These are phyloP conservation scores for Wallacemonas collosoma DNA, from an alignment of 208 protist species.

Conservation along the genomic window DNA sequence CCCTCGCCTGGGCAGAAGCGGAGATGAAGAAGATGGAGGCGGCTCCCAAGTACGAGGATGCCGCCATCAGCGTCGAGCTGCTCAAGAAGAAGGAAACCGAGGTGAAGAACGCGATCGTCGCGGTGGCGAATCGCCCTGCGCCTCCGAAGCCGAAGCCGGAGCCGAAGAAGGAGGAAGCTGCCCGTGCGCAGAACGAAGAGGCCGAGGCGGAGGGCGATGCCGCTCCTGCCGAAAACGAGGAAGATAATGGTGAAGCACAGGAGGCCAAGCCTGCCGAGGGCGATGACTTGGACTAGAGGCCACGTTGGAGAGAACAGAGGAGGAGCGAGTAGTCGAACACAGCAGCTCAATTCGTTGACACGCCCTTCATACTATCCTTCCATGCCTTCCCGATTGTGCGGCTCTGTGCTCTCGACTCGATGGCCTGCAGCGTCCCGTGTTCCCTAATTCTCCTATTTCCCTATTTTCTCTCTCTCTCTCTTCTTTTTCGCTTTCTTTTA, in stretches of 20 bases:
- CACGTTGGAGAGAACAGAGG: too few species aligned
- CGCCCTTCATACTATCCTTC: neutral
- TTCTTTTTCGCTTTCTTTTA: slow-evolving; percentile 2
- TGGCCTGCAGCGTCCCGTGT: too few species aligned
- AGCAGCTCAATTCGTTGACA: neutral
- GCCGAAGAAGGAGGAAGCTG: slow-evolving; percentile 25
- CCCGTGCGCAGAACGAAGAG: slow-evolving; percentile 31
- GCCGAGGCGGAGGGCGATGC: slow-evolving; percentile 18
- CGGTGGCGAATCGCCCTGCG: slow-evolving; percentile 52
- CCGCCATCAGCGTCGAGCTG: slow-evolving; percentile 32
- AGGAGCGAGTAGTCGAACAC: too few species aligned
- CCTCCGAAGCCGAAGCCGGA: slow-evolving; percentile 55
- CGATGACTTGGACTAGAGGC: slow-evolving; percentile 15
- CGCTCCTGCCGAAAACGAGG: slow-evolving; percentile 23
- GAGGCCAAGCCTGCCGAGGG: slow-evolving; percentile 16
- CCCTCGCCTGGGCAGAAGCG: slow-evolving; percentile 52
- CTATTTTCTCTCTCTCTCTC: too few species aligned
- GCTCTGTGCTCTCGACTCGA: too few species aligned
- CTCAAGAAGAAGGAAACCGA: slow-evolving; percentile 44
- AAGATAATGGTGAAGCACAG: slow-evolving; percentile 20
- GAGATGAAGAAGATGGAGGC: slow-evolving; percentile 45
- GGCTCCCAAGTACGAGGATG: slow-evolving; percentile 47
- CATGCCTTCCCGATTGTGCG: neutral
- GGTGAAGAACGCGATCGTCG: slow-evolving; percentile 38
- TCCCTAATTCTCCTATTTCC: too few species aligned